These are phyloP conservation scores for Blastosporella zonata DNA, from an alignment of 1,284 basidiomycete genomes.

Conservation along the genomic window DNA sequence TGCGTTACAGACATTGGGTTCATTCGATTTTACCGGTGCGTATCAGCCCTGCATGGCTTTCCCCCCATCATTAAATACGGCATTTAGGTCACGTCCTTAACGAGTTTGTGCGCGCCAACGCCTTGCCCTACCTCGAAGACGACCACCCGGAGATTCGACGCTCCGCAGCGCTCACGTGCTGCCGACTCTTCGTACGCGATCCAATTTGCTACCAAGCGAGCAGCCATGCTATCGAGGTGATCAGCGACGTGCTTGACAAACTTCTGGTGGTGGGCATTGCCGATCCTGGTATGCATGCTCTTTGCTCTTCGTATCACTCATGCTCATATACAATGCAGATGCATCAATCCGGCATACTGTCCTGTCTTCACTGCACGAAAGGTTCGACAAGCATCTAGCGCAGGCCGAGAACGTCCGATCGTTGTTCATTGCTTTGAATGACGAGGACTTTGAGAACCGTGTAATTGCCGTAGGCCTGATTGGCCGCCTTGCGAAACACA, in stretches of 20 bases:
- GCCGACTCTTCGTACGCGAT: slow-evolving; percentile 88
- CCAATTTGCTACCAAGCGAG: slow-evolving; percentile 97
- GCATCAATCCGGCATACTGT: slow-evolving; percentile 86
- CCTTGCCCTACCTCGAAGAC: slow-evolving; percentile 92
- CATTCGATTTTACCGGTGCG: slow-evolving; percentile 92
- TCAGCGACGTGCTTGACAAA: slow-evolving; percentile 97
- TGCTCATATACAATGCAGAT: slow-evolving; percentile 44
- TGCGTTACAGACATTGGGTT: slow-evolving; percentile 85
- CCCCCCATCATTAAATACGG: slow-evolving; percentile 15
- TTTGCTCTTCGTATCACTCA: slow-evolving; percentile 5
- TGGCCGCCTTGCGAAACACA: slow-evolving; percentile 92
- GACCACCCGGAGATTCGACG: slow-evolving; percentile 88
- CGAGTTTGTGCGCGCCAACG: slow-evolving; percentile 93
- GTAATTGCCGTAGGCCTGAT: slow-evolving; percentile 90
- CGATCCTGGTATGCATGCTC: slow-evolving; percentile 74
- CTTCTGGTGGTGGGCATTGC: slow-evolving; percentile 96
- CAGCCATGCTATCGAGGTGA: slow-evolving; percentile 95
- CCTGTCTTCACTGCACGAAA: slow-evolving; percentile 84
- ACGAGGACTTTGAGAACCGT: slow-evolving; percentile 94
- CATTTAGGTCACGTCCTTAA: slow-evolving; percentile 83
- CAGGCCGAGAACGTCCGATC: slow-evolving; percentile 98
- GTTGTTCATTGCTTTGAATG: slow-evolving; percentile 96
- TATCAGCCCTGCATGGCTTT: slow-evolving; percentile 6
- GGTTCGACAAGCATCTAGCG: slow-evolving; percentile 97
- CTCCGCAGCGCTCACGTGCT: slow-evolving; percentile 92